phyloP scores from a whole-genome alignment of 148 eudicot species.

The Vaccinium corymbosum region DNA sequence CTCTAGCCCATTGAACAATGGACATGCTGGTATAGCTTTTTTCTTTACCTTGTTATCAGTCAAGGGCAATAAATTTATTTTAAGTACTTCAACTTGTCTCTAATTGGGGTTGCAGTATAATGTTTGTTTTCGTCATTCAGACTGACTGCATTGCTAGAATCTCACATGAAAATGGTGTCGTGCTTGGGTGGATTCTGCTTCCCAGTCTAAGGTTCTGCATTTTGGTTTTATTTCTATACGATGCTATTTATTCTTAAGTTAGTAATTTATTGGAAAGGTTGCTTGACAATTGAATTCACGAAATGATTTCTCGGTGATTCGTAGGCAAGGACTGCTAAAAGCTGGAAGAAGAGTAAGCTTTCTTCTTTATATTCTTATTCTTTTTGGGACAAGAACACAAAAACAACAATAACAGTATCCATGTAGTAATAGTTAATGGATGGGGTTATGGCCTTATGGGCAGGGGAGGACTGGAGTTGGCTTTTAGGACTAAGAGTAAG shows the following conservation, averaged over 20 bases:
- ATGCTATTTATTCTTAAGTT: neutral
- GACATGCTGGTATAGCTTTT: neutral
- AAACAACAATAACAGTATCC: too few species aligned
- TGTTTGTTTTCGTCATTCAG: slow-evolving; percentile 32
- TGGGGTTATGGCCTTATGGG: too few species aligned
- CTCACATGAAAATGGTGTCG: slow-evolving; percentile 51
- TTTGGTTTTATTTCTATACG: neutral
- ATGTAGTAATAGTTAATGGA: neutral
- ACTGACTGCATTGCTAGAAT: slow-evolving; percentile 94
- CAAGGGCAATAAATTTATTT: neutral
- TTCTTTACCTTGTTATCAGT: neutral
- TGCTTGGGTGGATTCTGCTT: slow-evolving; percentile 89
- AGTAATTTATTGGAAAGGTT: neutral
- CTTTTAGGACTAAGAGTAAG: too few species aligned
- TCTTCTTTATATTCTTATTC: neutral
- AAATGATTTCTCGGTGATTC: slow-evolving; percentile 13
- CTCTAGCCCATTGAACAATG: neutral
- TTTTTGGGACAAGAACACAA: neutral
- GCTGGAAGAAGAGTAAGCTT: slow-evolving; percentile 48
- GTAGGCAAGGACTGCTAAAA: slow-evolving; percentile 52
- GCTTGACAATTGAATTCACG: slow-evolving; percentile 7
- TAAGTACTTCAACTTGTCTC: neutral
- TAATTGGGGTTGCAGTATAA: slow-evolving; percentile 1
- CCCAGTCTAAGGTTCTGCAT: slow-evolving; percentile 61
- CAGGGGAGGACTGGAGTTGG: too few species aligned